Evolutionary conservation across 176 grass and related monocot genomes (phyloP), one percentile per base, ranked within the genome.

Genomic region (Cenchrus purpureus): DNA sequence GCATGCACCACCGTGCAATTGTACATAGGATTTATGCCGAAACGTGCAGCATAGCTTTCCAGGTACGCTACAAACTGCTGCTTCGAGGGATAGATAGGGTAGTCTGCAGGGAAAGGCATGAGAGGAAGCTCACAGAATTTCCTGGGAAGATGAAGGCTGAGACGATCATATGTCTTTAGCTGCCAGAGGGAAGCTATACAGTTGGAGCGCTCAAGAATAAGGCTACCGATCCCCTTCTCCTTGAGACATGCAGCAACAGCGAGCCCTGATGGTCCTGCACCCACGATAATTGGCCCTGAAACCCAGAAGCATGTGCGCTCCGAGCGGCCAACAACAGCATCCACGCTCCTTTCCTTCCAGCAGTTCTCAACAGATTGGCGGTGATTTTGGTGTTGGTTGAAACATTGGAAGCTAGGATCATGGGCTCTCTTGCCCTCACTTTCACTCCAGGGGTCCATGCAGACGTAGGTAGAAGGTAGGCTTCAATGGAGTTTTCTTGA

Each of bases 111-210:
- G 79, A 99, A 94, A 71, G 97, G 90, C 86, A 94, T 84, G 44
- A 97, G 90, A 28, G 97, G 97, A 76, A 99, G 97, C 88, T 99
- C 91, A 88, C 97, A 99, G 83, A 92, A 99, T 68, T 89, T 89
- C 90, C 92, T 92, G 16, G 97, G 97, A 73, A 99, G 94, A 87
- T 99, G 97, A 67, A 99, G 94, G 61, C 91, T 94, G 55, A 99
- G 97, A 67, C 97, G 92, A 59, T 99, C 91, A 48, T 99, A 99
- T 49, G 91, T 99, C 79, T 84, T 96, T 64, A 82, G 90, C 71
- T 97, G 91, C 97, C 97, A 99, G 14, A 99, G 88, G 0, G 97
- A 90, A 64, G 97, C 97, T 86, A 99, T 90, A 90, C 91, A 91
- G 83, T 86, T 71, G 73, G 88, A 99, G 54, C 97, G 89, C 84